Evolutionary conservation across 1,284 basidiomycete species (phyloP).

Genomic region (Leccinum pachyderme): DNA sequence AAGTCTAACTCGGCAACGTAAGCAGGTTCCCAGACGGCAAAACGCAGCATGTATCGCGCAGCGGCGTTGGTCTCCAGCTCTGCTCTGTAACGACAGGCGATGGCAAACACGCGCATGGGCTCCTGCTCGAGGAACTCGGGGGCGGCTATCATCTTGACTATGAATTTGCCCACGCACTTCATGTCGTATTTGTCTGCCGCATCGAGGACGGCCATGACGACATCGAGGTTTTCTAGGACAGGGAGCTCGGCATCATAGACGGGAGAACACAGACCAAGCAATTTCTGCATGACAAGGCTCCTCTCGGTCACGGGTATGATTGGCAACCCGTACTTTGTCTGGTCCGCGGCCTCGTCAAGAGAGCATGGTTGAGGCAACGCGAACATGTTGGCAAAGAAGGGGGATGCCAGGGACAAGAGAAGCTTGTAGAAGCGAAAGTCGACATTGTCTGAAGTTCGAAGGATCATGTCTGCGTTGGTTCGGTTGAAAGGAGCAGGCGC

Average conservation of each 20-base stretch:
- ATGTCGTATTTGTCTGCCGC: conserved; percentile 38
- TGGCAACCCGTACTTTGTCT: conserved; percentile 31
- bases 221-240: conserved; percentile 28
- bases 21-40: conserved; percentile 36
- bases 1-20: conserved; percentile 43
- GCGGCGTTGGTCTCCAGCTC: conserved; percentile 42
- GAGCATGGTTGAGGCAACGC: conserved; percentile 35
- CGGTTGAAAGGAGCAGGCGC: conserved; percentile 33
- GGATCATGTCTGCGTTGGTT: conserved; percentile 36
- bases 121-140: conserved; percentile 42
- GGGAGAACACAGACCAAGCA: conserved; percentile 33
- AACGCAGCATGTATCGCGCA: conserved; percentile 42
- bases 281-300: conserved; percentile 28
- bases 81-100: conserved; percentile 47
- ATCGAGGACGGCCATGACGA: conserved; percentile 36
- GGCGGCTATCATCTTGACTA: conserved; percentile 36
- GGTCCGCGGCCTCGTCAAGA: conserved; percentile 28
- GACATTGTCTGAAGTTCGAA: conserved; percentile 39
- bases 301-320: conserved; percentile 34
- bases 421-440: conserved; percentile 39
- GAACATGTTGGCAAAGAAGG: conserved; percentile 44
- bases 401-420: conserved; percentile 39
- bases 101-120: conserved; percentile 51
- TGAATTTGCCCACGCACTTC: conserved; percentile 35
- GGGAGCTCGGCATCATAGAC: conserved; percentile 31